Evolutionary conservation across 805 yeast genomes (phyloP).

Genomic region (Kurtzmaniella fragi): DNA sequence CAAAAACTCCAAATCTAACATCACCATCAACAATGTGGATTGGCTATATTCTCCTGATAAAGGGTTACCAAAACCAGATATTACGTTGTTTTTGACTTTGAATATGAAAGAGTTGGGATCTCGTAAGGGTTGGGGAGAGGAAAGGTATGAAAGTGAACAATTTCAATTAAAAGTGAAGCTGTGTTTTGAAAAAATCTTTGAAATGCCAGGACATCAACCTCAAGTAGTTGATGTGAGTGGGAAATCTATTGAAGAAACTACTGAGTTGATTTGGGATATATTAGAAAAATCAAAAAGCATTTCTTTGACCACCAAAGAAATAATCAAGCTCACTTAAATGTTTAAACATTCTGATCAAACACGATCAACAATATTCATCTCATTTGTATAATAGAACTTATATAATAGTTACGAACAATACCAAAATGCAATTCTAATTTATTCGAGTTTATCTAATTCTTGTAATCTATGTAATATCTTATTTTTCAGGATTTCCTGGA

Average conservation of each 20-base stretch:
- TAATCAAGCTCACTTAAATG: conserved; percentile 4
- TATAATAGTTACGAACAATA: no score
- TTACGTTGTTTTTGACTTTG: conserved; percentile 70
- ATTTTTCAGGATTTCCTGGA: conserved; percentile 77
- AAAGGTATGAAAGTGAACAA: conserved; percentile 72
- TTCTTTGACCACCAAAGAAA: conserved; percentile 8
- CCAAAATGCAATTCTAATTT: conserved; percentile 6
- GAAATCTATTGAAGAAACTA: conserved; percentile 52
- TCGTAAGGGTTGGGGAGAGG: conserved; percentile 89
- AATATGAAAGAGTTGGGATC: conserved; percentile 35
- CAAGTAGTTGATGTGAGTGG: conserved; percentile 55
- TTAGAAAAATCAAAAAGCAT: conserved; percentile 9
- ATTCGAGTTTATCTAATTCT: conserved; percentile 59
- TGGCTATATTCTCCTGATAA: conserved; percentile 84
- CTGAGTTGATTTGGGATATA: conserved; percentile 37
- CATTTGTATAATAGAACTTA: no score
- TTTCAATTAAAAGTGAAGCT: conserved; percentile 71
- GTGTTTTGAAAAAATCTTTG: conserved; percentile 49
- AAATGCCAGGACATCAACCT: conserved; percentile 17
- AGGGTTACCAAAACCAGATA: conserved; percentile 85
- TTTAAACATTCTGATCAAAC: no score
- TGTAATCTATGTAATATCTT: conserved; percentile 61
- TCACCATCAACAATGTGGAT: conserved; percentile 37
- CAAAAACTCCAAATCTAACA: conserved; percentile 31
- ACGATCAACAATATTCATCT: no score